Percentiles rank a stretch among this genome's conserved stretches.
phyloP scores from a whole-genome alignment of 116 monocot species.

The Trichopus zeylanicus region DNA sequence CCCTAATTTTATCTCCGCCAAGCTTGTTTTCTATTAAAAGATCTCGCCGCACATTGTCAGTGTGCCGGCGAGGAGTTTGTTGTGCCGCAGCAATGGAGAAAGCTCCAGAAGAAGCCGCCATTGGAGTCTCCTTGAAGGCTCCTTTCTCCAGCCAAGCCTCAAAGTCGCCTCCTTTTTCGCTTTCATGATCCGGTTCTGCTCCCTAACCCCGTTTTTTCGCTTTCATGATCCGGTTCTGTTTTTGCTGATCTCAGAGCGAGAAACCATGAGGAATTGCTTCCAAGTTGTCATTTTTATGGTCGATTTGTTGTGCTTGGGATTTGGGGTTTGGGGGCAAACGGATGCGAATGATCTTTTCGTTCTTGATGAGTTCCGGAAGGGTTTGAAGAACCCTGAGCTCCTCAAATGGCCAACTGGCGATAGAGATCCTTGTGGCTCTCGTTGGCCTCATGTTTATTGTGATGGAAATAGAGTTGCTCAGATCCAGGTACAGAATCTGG shows the following conservation, averaged over 20 bases:
- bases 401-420: slow-evolving; percentile 47
- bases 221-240: no score
- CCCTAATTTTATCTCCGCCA: no score
- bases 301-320: slow-evolving; percentile 10
- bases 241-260: neutral
- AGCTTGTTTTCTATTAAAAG: no score
- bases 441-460: slow-evolving; percentile 66
- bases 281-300: neutral
- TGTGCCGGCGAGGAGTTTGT: no score
- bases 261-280: neutral
- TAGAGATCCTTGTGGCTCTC: slow-evolving; percentile 56
- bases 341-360: slow-evolving; percentile 39
- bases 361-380: slow-evolving; percentile 43
- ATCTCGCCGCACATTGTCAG: no score
- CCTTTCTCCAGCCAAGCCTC: no score
- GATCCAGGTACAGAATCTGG: slow-evolving; percentile 57
- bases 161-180: no score
- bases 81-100: no score
- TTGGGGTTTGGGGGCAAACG: slow-evolving; percentile 13
- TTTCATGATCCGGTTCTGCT: no score
- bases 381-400: slow-evolving; percentile 50
- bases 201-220: no score
- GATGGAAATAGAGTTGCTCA: slow-evolving; percentile 41
- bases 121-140: no score
- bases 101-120: no score